Evolutionary conservation across 2,329 filamentous ascomycete species (phyloP), one percentile per base, ranked within the genome.

Genomic region (Beauveria asiatica): DNA sequence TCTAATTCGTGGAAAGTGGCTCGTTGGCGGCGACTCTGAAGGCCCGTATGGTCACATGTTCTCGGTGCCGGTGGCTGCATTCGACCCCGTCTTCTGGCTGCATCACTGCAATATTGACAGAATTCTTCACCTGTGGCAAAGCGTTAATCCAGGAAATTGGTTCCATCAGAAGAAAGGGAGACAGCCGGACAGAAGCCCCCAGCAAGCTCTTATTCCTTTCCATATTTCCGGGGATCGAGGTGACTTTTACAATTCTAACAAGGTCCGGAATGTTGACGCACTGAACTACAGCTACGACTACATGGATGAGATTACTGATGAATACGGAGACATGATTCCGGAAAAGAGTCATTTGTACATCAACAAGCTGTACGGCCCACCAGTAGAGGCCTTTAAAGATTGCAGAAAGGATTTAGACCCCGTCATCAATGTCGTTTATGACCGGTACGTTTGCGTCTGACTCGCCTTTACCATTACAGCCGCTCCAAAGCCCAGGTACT

Each of bases 41-140:
- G 7, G 27, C 46, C 70, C 68, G 2, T 62, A 65, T 17, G 83
- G 84, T 1, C 81, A 84, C 63, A 85, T 82, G 80, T 75, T 71
- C 19, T 78, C 76, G 62, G 75, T 79, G 13, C 76, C 79, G 37
- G 82, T 81, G 62, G 81, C 84, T 11, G 78, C 82, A 0, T 88
- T 85, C 67, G 86, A 88, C 67, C 84, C 85, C 0, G 70, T 83
- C 9, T 88, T 86, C 70, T 85, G 79, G 78, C 72, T 87, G 5
- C 83, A 87, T 65, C 84, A 87, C 68, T 70, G 76, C 52, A 55
- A 55, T 17, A 33, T 55, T 3, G 52, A 55, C 25, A 25, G 52
- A 5, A 16, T 55, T 6, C 21, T 55, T 30, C 39, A 55, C 39
- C 10, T 55, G 23, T 55, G 52, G 52, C 52, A 55, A 27, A 30